Conservation (phyloP, 1,139 yeast species). For the Sugiyamaella xylanicola region DNA sequence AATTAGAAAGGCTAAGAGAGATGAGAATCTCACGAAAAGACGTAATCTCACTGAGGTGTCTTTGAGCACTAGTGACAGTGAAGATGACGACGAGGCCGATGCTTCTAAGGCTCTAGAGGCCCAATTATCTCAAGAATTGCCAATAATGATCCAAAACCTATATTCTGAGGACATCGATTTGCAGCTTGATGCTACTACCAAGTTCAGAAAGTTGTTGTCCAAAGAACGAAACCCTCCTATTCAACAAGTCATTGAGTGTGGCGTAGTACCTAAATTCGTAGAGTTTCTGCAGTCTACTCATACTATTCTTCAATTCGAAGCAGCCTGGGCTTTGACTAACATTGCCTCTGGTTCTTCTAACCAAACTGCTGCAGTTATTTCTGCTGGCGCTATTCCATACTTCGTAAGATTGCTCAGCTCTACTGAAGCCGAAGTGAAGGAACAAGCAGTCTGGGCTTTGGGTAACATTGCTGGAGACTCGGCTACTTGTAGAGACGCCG, state of each 20-base stretch:
- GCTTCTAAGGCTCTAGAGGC: constrained; percentile 1
- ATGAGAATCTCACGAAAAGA: constrained; percentile 84
- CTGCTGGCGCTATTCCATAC: constrained; percentile 89
- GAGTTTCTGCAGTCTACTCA: constrained; percentile 77
- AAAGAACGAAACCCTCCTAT: constrained; percentile 98
- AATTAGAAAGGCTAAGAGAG: constrained; percentile 93
- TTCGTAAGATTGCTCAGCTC: constrained; percentile 83
- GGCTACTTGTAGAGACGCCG: constrained; percentile 83
- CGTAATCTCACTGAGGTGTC: constrained; percentile 63
- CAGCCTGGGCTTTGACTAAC: constrained; percentile 98
- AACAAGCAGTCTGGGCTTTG: constrained; percentile 98
- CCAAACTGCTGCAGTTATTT: constrained; percentile 89
- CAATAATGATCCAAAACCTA: constrained; percentile 81
- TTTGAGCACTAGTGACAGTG: constrained; percentile 51
- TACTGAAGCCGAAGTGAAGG: constrained; percentile 86
- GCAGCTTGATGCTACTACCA: constrained; percentile 86
- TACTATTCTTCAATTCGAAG: constrained; percentile 91
- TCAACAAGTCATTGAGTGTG: constrained; percentile 86
- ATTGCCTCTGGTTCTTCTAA: constrained; percentile 94
- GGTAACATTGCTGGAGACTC: constrained; percentile 99
- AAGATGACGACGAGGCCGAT: constrained; percentile 36
- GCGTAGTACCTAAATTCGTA: constrained; percentile 90
- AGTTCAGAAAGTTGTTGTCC: constrained; percentile 89
- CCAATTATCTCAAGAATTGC: constrained; percentile 66
- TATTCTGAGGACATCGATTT: constrained; percentile 74